phyloP scores from a whole-genome alignment of 164 flowering plant species.

The Magnolia officinalis region DNA sequence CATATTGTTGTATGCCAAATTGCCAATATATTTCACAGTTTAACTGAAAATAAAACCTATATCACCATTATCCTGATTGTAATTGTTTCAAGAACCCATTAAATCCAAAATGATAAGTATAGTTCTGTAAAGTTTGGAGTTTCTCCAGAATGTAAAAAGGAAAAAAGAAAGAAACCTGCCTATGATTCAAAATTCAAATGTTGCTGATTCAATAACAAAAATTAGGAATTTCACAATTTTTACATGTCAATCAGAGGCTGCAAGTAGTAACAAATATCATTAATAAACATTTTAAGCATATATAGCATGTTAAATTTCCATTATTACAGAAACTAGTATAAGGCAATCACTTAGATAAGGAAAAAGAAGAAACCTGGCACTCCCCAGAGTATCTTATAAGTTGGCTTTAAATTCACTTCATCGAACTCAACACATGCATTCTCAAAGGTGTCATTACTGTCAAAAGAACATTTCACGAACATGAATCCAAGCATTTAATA shows the following conservation, averaged over 20 bases:
- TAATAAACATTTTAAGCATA: too few relatives aligned
- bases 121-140: not conserved
- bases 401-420: constrained; percentile 83
- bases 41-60: too few relatives aligned
- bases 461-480: constrained; percentile 11
- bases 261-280: not conserved
- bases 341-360: not conserved
- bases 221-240: not conserved
- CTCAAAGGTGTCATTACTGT: constrained; percentile 74
- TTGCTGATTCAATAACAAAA: not conserved
- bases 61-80: not conserved
- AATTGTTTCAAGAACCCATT: not conserved
- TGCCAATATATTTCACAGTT: too few relatives aligned
- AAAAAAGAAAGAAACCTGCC: not conserved
- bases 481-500: constrained; percentile 1
- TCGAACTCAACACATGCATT: constrained; percentile 98
- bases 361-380: constrained; percentile 63
- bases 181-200: not conserved
- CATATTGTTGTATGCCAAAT: too few relatives aligned
- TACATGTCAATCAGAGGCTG: not conserved
- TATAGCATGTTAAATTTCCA: not conserved
- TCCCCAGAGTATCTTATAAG: constrained; percentile 92
- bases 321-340: not conserved
- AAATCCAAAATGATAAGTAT: not conserved
- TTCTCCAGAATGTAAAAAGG: not conserved